These are phyloP conservation scores for Volvariella surrecta DNA, from an alignment of 1,284 basidiomycete species.

Conservation along the genomic window DNA sequence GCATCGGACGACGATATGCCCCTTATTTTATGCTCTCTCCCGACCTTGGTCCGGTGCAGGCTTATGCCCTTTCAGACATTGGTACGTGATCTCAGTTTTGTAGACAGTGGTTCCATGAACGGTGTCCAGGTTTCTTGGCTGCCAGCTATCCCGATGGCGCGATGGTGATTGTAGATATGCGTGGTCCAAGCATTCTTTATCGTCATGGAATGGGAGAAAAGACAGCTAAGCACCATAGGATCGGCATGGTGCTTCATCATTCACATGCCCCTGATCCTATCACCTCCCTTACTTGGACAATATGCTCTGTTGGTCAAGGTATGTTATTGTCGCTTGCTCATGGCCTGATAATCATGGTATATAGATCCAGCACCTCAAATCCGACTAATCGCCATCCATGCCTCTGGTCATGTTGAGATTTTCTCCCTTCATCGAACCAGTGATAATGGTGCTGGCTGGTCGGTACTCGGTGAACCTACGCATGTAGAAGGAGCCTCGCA, in stretches of 20 bases:
- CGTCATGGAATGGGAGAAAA: constrained; percentile 18
- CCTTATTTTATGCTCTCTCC: constrained; percentile 57
- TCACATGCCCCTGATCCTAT: constrained; percentile 33
- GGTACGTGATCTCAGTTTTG: constrained; percentile 33
- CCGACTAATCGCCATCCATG: constrained; percentile 53
- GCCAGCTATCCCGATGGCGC: constrained; percentile 54
- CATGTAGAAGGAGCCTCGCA: constrained; percentile 38
- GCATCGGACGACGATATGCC: constrained; percentile 37
- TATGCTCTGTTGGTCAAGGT: constrained; percentile 50
- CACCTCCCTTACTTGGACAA: constrained; percentile 56
- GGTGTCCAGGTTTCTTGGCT: constrained; percentile 59
- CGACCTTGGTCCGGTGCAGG: constrained; percentile 38
- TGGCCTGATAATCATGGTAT: neutral
- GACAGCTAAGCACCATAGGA: constrained; percentile 22
- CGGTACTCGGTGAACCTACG: constrained; percentile 27
- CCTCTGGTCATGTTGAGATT: constrained; percentile 52
- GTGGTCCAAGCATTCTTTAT: constrained; percentile 59
- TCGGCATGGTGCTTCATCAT: constrained; percentile 19
- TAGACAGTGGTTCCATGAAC: neutral
- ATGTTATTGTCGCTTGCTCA: constrained; percentile 1
- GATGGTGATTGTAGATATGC: constrained; percentile 62
- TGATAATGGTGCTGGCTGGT: constrained; percentile 33
- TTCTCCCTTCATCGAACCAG: constrained; percentile 41
- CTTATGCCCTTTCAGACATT: constrained; percentile 59
- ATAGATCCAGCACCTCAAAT: constrained; percentile 45